Conservation (phyloP, 129 eudicot species). For the Flaveria brownii region DNA sequence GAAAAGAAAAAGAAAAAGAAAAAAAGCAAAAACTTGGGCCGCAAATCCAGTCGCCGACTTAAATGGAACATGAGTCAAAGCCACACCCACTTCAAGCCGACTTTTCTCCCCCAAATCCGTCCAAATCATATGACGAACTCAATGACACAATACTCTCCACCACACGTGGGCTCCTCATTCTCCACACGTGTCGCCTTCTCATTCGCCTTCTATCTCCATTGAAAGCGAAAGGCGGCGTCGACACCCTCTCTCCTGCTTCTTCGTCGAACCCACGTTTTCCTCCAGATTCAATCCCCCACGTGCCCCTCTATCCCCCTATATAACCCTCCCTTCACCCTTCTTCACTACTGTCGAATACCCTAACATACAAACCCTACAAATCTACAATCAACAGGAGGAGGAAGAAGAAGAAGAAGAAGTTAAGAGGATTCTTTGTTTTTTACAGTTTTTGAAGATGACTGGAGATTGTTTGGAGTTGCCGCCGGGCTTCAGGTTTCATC, state of each 20-base stretch:
- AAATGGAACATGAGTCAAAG: constrained; percentile 36
- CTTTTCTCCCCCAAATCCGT: constrained; percentile 24
- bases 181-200: constrained; percentile 27
- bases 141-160: constrained; percentile 43
- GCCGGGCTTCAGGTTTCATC: constrained; percentile 67
- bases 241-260: constrained; percentile 26
- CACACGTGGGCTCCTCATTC: constrained; percentile 43
- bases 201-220: constrained; percentile 10
- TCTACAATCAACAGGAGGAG: neutral
- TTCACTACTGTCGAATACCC: constrained; percentile 38
- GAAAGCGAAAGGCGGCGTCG: constrained; percentile 38
- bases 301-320: constrained; percentile 23
- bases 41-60: constrained; percentile 40
- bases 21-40: constrained; percentile 17
- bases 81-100: constrained; percentile 27
- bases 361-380: neutral
- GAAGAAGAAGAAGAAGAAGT: too few relatives aligned
- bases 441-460: constrained; percentile 3
- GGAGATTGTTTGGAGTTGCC: constrained; percentile 41
- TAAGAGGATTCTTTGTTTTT: too few relatives aligned
- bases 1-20: neutral
- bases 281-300: constrained; percentile 50
- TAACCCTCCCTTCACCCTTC: neutral
- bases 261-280: constrained; percentile 35
- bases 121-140: constrained; percentile 45